Evolutionary conservation across 495 filamentous ascomycete species (phyloP), one percentile per base, ranked within the genome.

Genomic region (Bryoglossum gracile): DNA sequence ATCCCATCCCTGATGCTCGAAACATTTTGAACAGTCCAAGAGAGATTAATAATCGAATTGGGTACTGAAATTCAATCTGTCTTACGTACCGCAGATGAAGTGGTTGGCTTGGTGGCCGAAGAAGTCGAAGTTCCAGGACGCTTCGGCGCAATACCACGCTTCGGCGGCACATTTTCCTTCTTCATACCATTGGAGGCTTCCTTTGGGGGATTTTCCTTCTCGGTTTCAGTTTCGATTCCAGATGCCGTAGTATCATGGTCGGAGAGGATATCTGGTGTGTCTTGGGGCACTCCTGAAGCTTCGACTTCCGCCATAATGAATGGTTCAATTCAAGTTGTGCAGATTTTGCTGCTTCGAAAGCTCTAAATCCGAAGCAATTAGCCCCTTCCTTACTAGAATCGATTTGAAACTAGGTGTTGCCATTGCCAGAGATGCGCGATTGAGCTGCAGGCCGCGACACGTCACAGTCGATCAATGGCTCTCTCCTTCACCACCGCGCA

Each of bases 141-240:
- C 28, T 33, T 57, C 4, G 48, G 50, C 16, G 55, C 34, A 30
- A 44, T 24, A 33, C 39, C 34, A 5, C 59, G 36, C 41, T 57
- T 57, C 14, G 56, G 59, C 8, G 48, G 50, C 19, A 53, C 50
- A 55, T 50, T 57, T 34, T 62, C 59, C 45, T 59, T 59, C 50
- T 58, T 61, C 13, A 48, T 43, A n/a, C 56, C 56, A 50, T 59
- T 59, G 1, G 49, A 28, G 21, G 47, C 46, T 17, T 48, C 48
- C 44, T 54, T 56, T 13, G 47, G 39, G 13, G 46, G 34, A 21
- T 47, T 28, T n/a, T 55, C 51, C 30, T 51, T 58, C 19, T 55
- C 58, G n/a, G 58, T 50, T 41, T 58, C 58, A 1, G 55, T 44
- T 16, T 57, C 58, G 11, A 54, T 26, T 44, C 56, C 57, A 19